Conservation (phyloP, 495 filamentous ascomycete species). For the Podospora australis region DNA sequence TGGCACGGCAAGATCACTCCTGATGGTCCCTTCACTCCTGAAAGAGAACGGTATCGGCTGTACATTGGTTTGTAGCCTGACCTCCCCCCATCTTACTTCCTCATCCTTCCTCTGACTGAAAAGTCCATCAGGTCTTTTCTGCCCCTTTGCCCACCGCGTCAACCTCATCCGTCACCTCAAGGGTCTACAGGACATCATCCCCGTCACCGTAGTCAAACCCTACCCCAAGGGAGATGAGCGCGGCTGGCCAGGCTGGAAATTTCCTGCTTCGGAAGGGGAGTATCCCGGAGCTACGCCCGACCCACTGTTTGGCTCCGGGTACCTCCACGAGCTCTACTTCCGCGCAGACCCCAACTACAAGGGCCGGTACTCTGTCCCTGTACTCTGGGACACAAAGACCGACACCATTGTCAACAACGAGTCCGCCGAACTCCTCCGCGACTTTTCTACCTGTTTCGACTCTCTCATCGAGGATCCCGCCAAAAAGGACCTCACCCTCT, state of each 20-base stretch:
- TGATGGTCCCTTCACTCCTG: constrained; percentile 44
- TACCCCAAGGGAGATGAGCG: constrained; percentile 26
- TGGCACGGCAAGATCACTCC: constrained; percentile 12
- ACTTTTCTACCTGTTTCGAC: constrained; percentile 65
- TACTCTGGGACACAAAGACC: constrained; percentile 67
- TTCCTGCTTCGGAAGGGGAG: constrained; percentile 51
- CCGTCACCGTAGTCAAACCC: constrained; percentile 48
- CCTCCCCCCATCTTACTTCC: constrained; percentile 22
- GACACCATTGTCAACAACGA: constrained; percentile 76
- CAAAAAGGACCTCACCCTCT: constrained; percentile 52
- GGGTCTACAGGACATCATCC: constrained; percentile 60
- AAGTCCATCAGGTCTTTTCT: constrained; percentile 9
- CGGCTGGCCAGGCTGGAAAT: constrained; percentile 60
- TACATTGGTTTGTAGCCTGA: constrained; percentile 49
- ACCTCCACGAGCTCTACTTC: constrained; percentile 65
- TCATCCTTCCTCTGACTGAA: neutral
- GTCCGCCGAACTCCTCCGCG: constrained; percentile 72
- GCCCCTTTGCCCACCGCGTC: constrained; percentile 56
- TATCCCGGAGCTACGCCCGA: constrained; percentile 50
- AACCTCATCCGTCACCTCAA: constrained; percentile 63
- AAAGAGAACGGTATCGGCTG: constrained; percentile 65
- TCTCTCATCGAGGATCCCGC: constrained; percentile 52
- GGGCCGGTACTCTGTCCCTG: constrained; percentile 70
- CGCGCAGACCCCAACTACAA: constrained; percentile 57
- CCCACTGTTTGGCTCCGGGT: constrained; percentile 54